Evolutionary conservation across 345 rosid genomes (phyloP), one percentile per base, ranked within the genome.

Genomic region (Populus pruinosa): DNA sequence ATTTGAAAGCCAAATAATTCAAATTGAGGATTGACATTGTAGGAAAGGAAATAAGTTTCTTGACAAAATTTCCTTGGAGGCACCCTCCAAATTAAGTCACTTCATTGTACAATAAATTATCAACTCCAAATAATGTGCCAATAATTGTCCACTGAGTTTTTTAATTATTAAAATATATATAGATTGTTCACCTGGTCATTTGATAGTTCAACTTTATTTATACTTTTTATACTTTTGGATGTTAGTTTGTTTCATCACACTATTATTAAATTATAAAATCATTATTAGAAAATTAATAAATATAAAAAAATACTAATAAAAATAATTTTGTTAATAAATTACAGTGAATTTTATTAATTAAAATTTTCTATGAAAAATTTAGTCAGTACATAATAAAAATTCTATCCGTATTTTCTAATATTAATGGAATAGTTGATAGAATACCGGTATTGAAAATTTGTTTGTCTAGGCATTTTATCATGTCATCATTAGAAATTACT

Each of bases 351-450:
- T 33, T 4, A 4, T 5, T 0, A 5, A 33, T 33, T 33, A 0
- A 33, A 33, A 33, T 33, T 33, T 33, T 33, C 0, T 0, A 33
- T 33, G 0, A 0, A 33, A 33, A 33, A 33, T 33, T 33, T 33
- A 0, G 5, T 33, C 44, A 38, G 1, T 0, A 6, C 6, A 38
- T 7, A 6, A 1, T 36, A 7, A 36, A 36, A 7, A 38, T 38
- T 38, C 0, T 6, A 0, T 5, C 0, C 0, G 44, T 41, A 41
- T 41, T 41, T 41, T 41, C 1, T 41, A 1, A 41, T 39, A 39
- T 2, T 3, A 9, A 8, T 11, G 0, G 0, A 1, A 39, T 1
- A 41, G 1, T 0, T 2, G 10, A 41, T 0, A 0, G 0, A 41
- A 41, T 41, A 2, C 12, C 2, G 2, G 9, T 0, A 8, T 41